Evolutionary conservation across 768 basidiomycete species (phyloP), one percentile per base, ranked within the genome.

Genomic region (Rubroboletus pulcherrimus): DNA sequence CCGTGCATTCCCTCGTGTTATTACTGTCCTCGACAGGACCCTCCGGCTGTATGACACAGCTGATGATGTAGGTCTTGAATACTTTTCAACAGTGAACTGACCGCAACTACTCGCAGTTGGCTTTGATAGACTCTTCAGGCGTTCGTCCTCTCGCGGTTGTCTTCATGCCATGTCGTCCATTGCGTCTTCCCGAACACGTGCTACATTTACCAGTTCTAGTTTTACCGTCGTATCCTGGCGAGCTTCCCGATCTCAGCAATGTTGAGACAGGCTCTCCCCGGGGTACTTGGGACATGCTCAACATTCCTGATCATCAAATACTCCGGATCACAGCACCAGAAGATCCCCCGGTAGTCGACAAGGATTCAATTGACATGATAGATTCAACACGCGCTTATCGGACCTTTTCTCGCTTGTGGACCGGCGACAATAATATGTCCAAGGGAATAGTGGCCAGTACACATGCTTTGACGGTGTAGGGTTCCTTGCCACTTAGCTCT

Each of bases 391-490:
- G 68, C 24, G 77, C 76, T 21, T 72, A 76, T 57, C 76, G 75
- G 41, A 74, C 77, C 29, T 73, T 87, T 38, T 76, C 76, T 43
- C 75, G 73, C 33, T 66, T 84, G 33, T 71, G 78, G 52, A 68
- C 71, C 0, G 61, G 66, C 39, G 66, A 77, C 60, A 73, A 71
- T 30, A 63, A 65, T 17, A 40, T 58, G 34, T 35, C 65, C 49
- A 79, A 73, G 66, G 66, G 71, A 44, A 56, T 76, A 29, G 71
- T 79, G n/a, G 75, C 74, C 48, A 76, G 83, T 26, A 74, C 78
- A 45, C 81, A 85, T 63, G 77, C 86, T 35, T 74, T 85, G 46
- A 87, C 85, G 21, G 72, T 90, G 88, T 89, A 75, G n/a, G 84
- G 40, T 51, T 51, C 40, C 9, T 65, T 54, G 30, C 51, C 43